These are phyloP conservation scores for Biscogniauxia marginata DNA, from an alignment of 2,329 filamentous ascomycete genomes.

Conservation along the genomic window DNA sequence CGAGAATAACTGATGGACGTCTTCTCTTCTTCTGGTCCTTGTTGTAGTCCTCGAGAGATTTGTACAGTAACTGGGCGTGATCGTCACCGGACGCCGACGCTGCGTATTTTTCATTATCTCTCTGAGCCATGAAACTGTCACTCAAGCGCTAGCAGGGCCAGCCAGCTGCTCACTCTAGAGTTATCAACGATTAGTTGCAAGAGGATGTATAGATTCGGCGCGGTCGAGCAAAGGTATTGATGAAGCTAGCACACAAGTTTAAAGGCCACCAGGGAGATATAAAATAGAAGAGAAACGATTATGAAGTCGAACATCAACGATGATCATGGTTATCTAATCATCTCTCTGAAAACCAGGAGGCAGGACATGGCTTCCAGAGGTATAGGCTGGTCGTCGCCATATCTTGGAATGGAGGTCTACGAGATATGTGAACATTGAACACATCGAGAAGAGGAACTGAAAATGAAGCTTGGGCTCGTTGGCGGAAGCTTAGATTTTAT, in stretches of 20 bases:
- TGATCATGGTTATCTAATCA: constrained; percentile 14
- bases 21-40: constrained; percentile 16
- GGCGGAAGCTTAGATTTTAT: constrained; percentile 2
- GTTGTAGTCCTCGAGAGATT: constrained; percentile 26
- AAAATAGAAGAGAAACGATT: constrained; percentile 13
- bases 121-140: constrained; percentile 1
- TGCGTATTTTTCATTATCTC: constrained; percentile 7
- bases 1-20: constrained; percentile 28
- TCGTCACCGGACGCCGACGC: constrained; percentile 15
- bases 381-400: constrained; percentile 17
- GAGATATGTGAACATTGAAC: neutral
- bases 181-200: neutral
- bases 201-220: neutral
- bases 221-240: neutral
- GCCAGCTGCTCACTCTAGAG: constrained; percentile 5
- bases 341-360: constrained; percentile 18
- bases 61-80: constrained; percentile 22
- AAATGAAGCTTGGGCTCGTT: constrained; percentile 5
- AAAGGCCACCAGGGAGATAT: neutral
- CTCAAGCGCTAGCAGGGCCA: constrained; percentile 11
- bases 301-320: neutral
- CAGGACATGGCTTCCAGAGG: constrained; percentile 21
- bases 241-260: neutral
- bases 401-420: constrained; percentile 21
- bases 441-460: constrained; percentile 4